phyloP scores from a whole-genome alignment of 2,329 filamentous ascomycete genomes.

The Talaromyces verruculosus region DNA sequence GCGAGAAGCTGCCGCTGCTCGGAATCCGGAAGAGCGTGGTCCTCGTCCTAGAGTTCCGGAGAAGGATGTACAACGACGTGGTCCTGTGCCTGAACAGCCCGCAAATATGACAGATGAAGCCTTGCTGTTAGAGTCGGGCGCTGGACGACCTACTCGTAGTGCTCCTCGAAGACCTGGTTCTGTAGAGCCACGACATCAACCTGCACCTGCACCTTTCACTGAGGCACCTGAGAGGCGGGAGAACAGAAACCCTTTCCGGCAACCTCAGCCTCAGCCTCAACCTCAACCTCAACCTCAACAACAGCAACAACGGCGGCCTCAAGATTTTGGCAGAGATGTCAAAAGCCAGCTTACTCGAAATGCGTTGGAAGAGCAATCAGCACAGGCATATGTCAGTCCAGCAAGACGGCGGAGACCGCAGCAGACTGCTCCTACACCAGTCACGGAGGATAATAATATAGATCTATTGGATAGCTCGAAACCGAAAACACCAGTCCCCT shows the following conservation, averaged over 20 bases:
- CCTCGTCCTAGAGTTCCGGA: slow-evolving; percentile 23
- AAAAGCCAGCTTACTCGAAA: slow-evolving; percentile 68
- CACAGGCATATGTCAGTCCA: slow-evolving; percentile 84
- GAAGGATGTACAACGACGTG: slow-evolving; percentile 23
- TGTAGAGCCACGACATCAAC: slow-evolving; percentile 24
- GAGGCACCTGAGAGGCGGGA: slow-evolving; percentile 29
- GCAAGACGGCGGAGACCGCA: slow-evolving; percentile 65
- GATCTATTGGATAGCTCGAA: slow-evolving; percentile 63
- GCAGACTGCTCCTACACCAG: slow-evolving; percentile 34
- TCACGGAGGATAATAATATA: slow-evolving; percentile 49
- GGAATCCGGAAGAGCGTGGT: background rate
- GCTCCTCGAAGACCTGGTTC: slow-evolving; percentile 28
- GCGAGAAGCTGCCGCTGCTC: slow-evolving; percentile 61
- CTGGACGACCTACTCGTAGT: slow-evolving; percentile 30
- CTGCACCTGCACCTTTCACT: slow-evolving; percentile 21
- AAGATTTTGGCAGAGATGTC: slow-evolving; percentile 44
- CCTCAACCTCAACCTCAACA: slow-evolving; percentile 33
- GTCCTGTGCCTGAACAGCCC: slow-evolving; percentile 21
- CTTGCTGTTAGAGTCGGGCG: slow-evolving; percentile 36
- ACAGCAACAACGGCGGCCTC: slow-evolving; percentile 33
- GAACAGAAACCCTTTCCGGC: slow-evolving; percentile 54
- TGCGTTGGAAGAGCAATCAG: slow-evolving; percentile 73
- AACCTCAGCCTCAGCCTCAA: slow-evolving; percentile 35
- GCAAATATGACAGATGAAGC: slow-evolving; percentile 60
- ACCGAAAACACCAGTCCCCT: slow-evolving; percentile 33